phyloP scores from a whole-genome alignment of 305 asterid genomes.

The Solanum aculeatissimum region DNA sequence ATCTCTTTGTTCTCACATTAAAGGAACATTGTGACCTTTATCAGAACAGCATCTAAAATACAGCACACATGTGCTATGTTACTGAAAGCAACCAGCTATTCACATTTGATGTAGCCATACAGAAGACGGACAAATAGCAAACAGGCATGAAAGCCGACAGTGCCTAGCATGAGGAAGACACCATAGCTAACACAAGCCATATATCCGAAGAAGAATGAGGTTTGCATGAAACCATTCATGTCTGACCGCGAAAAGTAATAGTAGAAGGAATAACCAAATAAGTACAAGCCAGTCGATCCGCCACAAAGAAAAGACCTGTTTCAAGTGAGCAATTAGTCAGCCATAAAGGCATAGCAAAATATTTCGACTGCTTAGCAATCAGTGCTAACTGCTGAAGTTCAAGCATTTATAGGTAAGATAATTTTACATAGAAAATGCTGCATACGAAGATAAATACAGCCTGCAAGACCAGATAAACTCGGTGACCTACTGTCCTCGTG shows the following conservation, averaged over 20 bases:
- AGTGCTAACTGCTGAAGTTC: neutral
- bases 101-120: slow-evolving; percentile 9
- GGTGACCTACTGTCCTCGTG: neutral
- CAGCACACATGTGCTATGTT: neutral
- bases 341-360: neutral
- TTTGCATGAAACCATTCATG: slow-evolving; percentile 12
- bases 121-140: slow-evolving; percentile 7
- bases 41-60: neutral
- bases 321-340: neutral
- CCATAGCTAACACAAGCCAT: slow-evolving; percentile 16
- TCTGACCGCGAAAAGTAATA: slow-evolving; percentile 4
- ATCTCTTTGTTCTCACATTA: neutral
- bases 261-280: slow-evolving; percentile 2
- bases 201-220: slow-evolving; percentile 19
- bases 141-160: slow-evolving; percentile 4
- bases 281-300: slow-evolving; percentile 8
- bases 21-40: neutral
- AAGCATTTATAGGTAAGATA: neutral
- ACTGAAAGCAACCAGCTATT: neutral
- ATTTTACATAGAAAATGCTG: neutral
- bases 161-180: slow-evolving; percentile 12
- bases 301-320: slow-evolving; percentile 16
- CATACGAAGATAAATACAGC: neutral
- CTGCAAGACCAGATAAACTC: neutral
- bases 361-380: neutral